Base-by-base conservation (phyloP, 2,329 filamentous ascomycete species). In the Aspergillus quadrilineatus region DNA sequence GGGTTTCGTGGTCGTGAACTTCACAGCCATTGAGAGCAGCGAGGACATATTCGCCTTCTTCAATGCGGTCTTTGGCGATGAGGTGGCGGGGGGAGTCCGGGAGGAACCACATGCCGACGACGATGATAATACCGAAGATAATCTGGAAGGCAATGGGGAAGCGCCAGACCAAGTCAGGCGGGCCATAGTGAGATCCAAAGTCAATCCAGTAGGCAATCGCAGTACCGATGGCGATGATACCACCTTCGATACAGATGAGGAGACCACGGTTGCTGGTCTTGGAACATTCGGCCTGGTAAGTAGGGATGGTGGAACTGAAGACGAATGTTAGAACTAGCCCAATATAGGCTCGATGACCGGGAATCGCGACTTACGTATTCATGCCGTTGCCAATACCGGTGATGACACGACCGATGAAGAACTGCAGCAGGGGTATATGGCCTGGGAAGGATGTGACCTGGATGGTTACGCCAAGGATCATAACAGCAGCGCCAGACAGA, bases 211-310 rank as follows among this genome's bases (percentile, higher is more conserved):
- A 81, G 3, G 79, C 79, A 52, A 82, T 80, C 14, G 77, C 65
- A 5, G 77, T 80, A 37, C 80, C 80, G 50, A 81, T 78, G 7
- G 79, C 79, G 44, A 82, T 79, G 32, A 75, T 71, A 65, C 80
- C 80, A 63, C 78, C 81, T 65, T 79, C 82, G 47, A 85, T 83
- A 68, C 83, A 85, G 63, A 86, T 85, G 53, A 86, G 70, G 34
- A 85, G 77, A 61, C 84, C 84, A 61, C 84, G 79, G 68, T 85
- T 85, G 63, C 79, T 80, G 0, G 82, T 79, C 55, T 73, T 76
- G 4, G 79, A 79, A 65, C 79, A 82, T 62, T 82, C 80, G 6
- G 79, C 78, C 69, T 82, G 80, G 62, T 81, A 83, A 5, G 78
- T 80, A 2, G 80, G 80, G 32, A 82, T 81, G 0, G 80, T 82